These are phyloP conservation scores for Periconia macrospinosa DNA, from an alignment of 2,329 filamentous ascomycete species.

Conservation along the genomic window DNA sequence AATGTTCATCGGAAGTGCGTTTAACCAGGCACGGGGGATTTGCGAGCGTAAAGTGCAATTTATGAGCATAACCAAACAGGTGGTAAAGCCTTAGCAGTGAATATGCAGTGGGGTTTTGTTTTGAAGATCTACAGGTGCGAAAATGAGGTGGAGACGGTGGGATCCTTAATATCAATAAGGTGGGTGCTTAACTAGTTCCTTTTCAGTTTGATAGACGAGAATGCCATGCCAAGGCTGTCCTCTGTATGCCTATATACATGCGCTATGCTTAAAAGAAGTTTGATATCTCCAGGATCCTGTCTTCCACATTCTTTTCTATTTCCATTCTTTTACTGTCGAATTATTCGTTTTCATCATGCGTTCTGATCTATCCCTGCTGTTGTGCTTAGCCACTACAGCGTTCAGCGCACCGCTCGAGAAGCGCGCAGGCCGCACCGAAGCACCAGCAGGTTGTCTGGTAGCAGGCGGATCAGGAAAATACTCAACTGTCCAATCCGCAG, in stretches of 20 bases:
- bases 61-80: neutral
- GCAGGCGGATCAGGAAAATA: conserved; percentile 51
- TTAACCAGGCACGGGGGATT: neutral
- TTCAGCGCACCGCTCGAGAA: conserved; percentile 24
- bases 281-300: neutral
- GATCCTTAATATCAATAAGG: conserved; percentile 1
- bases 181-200: too few species aligned
- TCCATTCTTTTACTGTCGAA: neutral
- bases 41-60: neutral
- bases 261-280: neutral
- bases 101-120: neutral
- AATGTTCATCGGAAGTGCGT: neutral
- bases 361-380: conserved; percentile 17
- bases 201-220: neutral
- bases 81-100: neutral
- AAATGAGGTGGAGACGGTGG: conserved; percentile 2
- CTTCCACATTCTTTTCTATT: neutral
- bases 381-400: conserved; percentile 23
- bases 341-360: conserved; percentile 5
- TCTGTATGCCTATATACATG: neutral
- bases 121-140: conserved; percentile 7
- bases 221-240: neutral
- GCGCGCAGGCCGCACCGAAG: conserved; percentile 43
- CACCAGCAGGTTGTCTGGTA: conserved; percentile 55
- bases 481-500: conserved; percentile 58